Conservation (phyloP, 352 stramenopile genomes). For the Phytophthora sansomeana region DNA sequence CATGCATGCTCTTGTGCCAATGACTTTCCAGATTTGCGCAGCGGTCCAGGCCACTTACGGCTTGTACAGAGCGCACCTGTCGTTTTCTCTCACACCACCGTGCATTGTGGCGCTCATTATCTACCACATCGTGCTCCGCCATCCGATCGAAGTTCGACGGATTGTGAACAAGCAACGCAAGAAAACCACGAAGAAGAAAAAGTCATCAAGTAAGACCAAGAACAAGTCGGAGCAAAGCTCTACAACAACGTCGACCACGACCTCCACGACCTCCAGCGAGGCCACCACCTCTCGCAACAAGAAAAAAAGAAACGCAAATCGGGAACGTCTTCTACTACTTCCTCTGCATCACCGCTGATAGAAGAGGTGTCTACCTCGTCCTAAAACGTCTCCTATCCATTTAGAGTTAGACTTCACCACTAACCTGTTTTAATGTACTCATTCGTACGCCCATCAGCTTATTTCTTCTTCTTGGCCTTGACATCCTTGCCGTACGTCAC, state of each 20-base stretch:
- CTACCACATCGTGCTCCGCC: conserved; percentile 62
- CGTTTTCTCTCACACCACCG: conserved; percentile 57
- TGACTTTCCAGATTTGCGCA: conserved; percentile 58
- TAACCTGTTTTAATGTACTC: conserved; percentile 26
- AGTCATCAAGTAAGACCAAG: conserved; percentile 44
- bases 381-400: conserved; percentile 40
- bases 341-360: conserved; percentile 33
- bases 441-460: conserved; percentile 15
- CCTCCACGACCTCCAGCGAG: conserved; percentile 5
- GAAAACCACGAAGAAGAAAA: conserved; percentile 69
- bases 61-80: conserved; percentile 57
- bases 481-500: conserved; percentile 83
- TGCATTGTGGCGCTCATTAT: conserved; percentile 55
- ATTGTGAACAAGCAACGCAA: conserved; percentile 66
- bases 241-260: neutral
- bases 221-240: conserved; percentile 35
- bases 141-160: conserved; percentile 60
- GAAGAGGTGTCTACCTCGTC: conserved; percentile 35
- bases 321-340: conserved; percentile 30
- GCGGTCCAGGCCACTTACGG: conserved; percentile 52
- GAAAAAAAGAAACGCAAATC: conserved; percentile 51
- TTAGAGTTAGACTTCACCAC: conserved; percentile 28
- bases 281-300: conserved; percentile 36
- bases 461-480: conserved; percentile 83
- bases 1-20: conserved; percentile 65